A percentile compares a stretch with the other conserved stretches of the same genome.
These are phyloP conservation scores for Fusarium floridanum DNA, from an alignment of 2,329 filamentous ascomycete species.

Conservation along the genomic window DNA sequence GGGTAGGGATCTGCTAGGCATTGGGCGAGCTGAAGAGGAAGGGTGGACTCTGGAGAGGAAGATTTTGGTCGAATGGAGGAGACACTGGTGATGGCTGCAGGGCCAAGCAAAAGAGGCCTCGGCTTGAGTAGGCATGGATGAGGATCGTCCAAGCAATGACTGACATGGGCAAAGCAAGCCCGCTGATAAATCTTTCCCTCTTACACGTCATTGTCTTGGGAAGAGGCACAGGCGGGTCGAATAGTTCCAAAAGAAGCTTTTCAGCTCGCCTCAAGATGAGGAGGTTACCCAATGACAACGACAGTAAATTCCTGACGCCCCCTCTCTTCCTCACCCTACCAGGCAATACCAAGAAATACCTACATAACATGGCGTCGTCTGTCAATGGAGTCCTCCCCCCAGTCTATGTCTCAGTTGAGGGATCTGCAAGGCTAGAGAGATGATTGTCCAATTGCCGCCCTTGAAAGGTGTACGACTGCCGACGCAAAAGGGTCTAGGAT, in stretches of 20 bases:
- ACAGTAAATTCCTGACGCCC: neutral
- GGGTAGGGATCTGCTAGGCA: constrained; percentile 25
- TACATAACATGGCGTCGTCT: neutral
- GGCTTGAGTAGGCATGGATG: neutral
- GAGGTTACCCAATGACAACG: neutral
- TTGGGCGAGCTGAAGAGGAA: constrained; percentile 24
- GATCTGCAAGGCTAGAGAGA: constrained; percentile 30
- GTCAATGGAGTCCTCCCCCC: neutral
- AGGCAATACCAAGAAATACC: no score
- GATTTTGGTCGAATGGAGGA: neutral
- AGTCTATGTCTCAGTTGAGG: constrained; percentile 33
- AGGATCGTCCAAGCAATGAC: neutral
- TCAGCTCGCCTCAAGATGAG: constrained; percentile 27
- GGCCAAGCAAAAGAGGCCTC: neutral
- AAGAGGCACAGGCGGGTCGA: neutral
- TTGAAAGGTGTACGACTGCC: neutral
- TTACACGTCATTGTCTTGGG: constrained; percentile 30
- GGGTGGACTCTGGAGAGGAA: neutral
- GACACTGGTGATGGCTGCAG: neutral
- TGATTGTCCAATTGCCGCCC: constrained; percentile 1
- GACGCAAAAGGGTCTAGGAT: neutral
- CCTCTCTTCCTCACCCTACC: neutral
- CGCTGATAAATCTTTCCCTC: neutral
- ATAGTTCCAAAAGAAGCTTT: constrained; percentile 32
- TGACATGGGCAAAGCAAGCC: neutral